Evolutionary conservation across 306 rosid species (phyloP), one percentile per base, ranked within the genome.

Genomic region (Psophocarpus tetragonolobus): DNA sequence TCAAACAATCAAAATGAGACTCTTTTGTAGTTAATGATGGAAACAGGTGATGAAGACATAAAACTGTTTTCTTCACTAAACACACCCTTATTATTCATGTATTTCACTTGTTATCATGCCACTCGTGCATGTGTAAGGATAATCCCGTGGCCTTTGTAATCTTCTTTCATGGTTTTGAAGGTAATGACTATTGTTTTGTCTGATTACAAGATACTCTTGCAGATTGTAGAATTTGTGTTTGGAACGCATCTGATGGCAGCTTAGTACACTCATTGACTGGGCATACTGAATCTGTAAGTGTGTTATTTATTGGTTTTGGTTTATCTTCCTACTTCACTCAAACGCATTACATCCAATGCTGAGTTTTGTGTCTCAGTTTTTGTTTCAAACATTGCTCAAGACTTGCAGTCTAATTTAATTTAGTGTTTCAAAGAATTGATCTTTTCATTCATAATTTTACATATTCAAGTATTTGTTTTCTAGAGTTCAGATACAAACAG

Each of bases 171-270:
- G 56, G 18, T 61, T 76, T 75, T 71, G 71, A 71, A 41, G 58
- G 41, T 38, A 18, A 12, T 27, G 58, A 48, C 75, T 71, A 17
- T 44, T 64, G 65, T 71, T 76, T 50, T 74, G 24, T 66, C 72
- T 71, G 68, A 75, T 47, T 76, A 62, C 56, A 63, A 35, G 56
- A 69, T 76, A 23, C 80, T 81, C 23, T 79, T 82, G 85, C 96
- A 96, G 98, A 96, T 90, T 91, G 97, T 88, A 87, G 98, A 86
- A 96, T 92, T 77, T 96, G 99, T 80, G 99, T 96, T 76, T 96
- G 99, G 99, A 96, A 96, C 88, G 99, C 99, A 67, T 85, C 98
- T 78, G 98, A 92, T 84, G 99, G 99, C 65, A 90, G 99, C 91
- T 81, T 96, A 81, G 99, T 96, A 20, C 97, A 96, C 88, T 96